Base-by-base conservation (phyloP, 2,329 filamentous ascomycete species). In the Botrytis paeoniae region DNA sequence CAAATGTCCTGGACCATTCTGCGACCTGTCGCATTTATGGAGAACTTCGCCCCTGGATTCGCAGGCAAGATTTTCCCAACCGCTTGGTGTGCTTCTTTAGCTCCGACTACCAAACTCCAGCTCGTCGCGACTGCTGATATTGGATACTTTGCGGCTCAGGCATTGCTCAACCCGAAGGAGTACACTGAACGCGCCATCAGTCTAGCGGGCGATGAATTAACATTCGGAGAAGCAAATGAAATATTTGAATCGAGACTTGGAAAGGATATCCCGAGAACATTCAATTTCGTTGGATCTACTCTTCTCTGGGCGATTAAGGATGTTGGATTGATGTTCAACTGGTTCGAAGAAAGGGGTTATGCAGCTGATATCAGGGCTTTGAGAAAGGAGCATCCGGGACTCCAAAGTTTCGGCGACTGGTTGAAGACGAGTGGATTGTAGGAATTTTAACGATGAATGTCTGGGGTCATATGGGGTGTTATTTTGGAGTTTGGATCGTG, bases 1-100 rank as follows among this genome's bases (percentile, higher is more conserved):
- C 80, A 82, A 2, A 88, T 88, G 86, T 80, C 81, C 18, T 90
- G 85, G 83, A 88, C 87, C 0, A 86, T 90, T 59, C 80, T 90
- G 8, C 83, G 88, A 10, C 88, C 88, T 0, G 84, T 85, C 0
- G 86, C 85, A 0, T 90, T 90, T 80, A 85, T 88, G 80, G 88
- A 89, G 2, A 84, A 84, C 78, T 66, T 78, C 14, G 69, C 74
- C 9, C 57, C 74, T 12, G 78, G 75, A n/a, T 76, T 77, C 57
- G 64, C 73, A 8, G 78, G 78, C 3, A 79, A 77, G 29, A 73
- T 77, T 22, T 79, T 78, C 66, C 74, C 78, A 1, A 79, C 80
- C 37, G 80, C 78, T 59, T 81, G 81, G 79, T 77, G 79, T 60
- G 72, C 72, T 64, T 75, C 78, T 43, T 74, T 81, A 37, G 45